Conservation (phyloP, 129 eudicot genomes). For the Centrapalus pauciflorus region DNA sequence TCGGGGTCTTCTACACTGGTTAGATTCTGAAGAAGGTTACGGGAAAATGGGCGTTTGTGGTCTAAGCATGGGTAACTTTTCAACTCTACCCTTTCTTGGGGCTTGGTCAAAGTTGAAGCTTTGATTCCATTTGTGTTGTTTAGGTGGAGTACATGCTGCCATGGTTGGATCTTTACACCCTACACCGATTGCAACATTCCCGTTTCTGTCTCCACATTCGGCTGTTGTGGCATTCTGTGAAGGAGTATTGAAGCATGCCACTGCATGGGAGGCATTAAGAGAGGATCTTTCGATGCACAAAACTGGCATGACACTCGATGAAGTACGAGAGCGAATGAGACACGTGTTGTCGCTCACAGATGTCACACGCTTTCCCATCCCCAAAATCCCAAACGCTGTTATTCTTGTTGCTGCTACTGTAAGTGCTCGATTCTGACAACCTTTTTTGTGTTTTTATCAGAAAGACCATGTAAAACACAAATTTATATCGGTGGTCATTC, state of each 20-base stretch:
- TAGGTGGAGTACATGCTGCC: conserved; percentile 99
- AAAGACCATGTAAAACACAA: background rate
- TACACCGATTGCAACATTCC: conserved; percentile 84
- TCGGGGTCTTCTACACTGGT: conserved; percentile 81
- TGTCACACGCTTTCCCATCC: conserved; percentile 89
- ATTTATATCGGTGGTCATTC: too few species aligned
- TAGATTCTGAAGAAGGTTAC: conserved; percentile 74
- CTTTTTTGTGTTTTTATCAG: background rate
- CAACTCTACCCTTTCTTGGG: background rate
- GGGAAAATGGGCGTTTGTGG: conserved; percentile 98
- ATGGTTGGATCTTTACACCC: conserved; percentile 98
- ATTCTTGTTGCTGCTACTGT: conserved; percentile 96
- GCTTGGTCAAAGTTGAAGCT: background rate
- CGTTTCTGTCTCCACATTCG: conserved; percentile 93
- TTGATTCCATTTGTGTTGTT: conserved; percentile 1
- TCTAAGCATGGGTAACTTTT: conserved; percentile 94
- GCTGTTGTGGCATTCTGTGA: conserved; percentile 97
- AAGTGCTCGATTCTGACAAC: conserved; percentile 23
- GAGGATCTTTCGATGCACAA: conserved; percentile 57
- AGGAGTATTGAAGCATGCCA: conserved; percentile 79
- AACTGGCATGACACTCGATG: conserved; percentile 62
- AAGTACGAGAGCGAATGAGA: conserved; percentile 80
- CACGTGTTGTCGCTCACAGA: conserved; percentile 86
- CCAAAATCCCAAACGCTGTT: conserved; percentile 76
- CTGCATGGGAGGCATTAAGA: conserved; percentile 93